Base-by-base conservation (phyloP, 345 rosid species). In the Ceriops zippeliana region DNA sequence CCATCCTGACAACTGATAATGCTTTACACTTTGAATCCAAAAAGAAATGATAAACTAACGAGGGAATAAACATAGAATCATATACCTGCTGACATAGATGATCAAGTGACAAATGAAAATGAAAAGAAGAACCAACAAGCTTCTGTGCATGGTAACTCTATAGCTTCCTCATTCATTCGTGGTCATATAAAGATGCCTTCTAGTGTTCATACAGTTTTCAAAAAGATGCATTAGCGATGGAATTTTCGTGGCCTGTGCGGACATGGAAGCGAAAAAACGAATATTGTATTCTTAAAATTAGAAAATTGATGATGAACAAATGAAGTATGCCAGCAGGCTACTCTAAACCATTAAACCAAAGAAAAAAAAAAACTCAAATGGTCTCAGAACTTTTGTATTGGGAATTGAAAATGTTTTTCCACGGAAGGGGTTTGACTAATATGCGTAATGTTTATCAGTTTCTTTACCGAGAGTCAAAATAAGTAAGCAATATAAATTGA, bases 11-110 rank as follows among this genome's bases (percentile, higher is more conserved):
- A 31, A 20, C 49, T 56, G 52, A 37, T 37, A 51, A 42, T 13
- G 49, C 13, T 67, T 67, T 19, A 27, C 52, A 5, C 52, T 26
- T 67, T 67, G 70, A 56, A 54, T 26, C 30, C 27, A 10, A 67
- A 58, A 57, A 26, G 63, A 67, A 26, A 26, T 17, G 32, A 67
- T 24, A 37, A 56, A 67, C 19, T 17, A 52, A 21, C 27, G 15
- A 28, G 30, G 28, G 56, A 58, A 68, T 35, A 54, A 35, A 34
- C 46, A 22, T 9, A 34, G 30, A 34, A 66, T 19, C 13, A 24
- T 8, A 28, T 58, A 27, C 63, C 37, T 26, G 52, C 35, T 56
- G 26, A 57, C 58, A 38, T 58, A 56, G 24, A 68, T 11, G 71
- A 68, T 20, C 42, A 7, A n/a, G 27, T 13, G 38, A 26, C 35